Base-by-base conservation (phyloP, 257 asterid species). In the Scutellaria galericulata region DNA sequence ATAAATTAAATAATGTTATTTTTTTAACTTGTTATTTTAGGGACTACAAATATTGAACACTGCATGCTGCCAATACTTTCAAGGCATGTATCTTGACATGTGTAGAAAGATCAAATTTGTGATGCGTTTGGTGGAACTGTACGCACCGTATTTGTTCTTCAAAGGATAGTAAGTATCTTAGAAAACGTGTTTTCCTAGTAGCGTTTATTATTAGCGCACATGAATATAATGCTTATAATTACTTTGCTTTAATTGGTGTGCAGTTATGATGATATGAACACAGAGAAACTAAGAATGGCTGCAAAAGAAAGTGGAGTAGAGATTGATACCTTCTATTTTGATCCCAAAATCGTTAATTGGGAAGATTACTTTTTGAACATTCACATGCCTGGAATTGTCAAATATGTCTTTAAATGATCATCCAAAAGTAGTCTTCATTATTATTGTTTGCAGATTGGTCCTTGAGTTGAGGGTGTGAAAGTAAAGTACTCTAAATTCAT, bases 201-300 rank as follows among this genome's bases (percentile, higher is more conserved):
- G 42, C 3, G 5, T 41, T 42, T 7, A 18, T 18, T 18, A 20
- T 45, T 46, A 9, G 2, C 6, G 6, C 13, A 31, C 5, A 35
- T 13, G 0, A 54, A 57, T 51, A 2, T 24, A 24, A 24, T 24
- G 27, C 2, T 24, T 24, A 24, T 24, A 24, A 1, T 24, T 2
- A 40, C 18, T 37, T 12, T 56, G 1, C 24, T 47, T 61, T 3
- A 3, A 6, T 24, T 24, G 27, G 27, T 24, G 2, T 59, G 77
- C 88, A 93, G 98, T 45, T 90, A 69, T n/a, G 98, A 90, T 60
- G 96, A 93, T 53, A 61, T 87, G 86, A 93, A 93, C 81, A 81
- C 87, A 0, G 93, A 87, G 67, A 93, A 74, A 72, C 76, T 93
- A 39, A 84, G 91, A 18, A 76, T 63, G 12, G 86, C 83, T 3